phyloP scores from a whole-genome alignment of 78 protist genomes.

The Pigoraptor vietnamica region DNA sequence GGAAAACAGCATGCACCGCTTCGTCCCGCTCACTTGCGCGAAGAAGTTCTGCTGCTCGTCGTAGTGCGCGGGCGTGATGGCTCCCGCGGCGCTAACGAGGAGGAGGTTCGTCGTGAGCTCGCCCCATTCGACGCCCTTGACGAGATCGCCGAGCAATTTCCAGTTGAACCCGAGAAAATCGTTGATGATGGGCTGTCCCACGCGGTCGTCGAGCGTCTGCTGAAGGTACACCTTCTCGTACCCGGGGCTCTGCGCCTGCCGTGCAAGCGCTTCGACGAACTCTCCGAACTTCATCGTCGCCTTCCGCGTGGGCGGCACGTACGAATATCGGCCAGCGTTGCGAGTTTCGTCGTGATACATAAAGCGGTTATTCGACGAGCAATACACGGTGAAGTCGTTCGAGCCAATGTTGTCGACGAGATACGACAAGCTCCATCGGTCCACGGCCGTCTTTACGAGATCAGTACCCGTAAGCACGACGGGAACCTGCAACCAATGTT shows the following conservation, averaged over 20 bases:
- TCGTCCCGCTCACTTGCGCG: conserved; percentile 20
- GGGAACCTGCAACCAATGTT: background rate
- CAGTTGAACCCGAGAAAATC: background rate
- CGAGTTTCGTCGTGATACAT: background rate
- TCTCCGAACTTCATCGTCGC: background rate
- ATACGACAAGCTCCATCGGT: background rate
- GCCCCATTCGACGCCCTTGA: conserved; percentile 5
- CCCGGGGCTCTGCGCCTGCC: background rate
- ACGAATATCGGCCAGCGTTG: background rate
- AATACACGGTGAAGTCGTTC: background rate
- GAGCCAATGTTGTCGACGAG: background rate
- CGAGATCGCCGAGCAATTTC: background rate
- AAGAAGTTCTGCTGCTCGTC: conserved; percentile 33
- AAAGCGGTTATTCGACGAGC: background rate
- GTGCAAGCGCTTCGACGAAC: background rate
- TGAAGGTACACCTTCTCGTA: background rate
- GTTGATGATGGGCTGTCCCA: background rate
- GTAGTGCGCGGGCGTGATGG: conserved; percentile 18
- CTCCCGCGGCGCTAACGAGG: background rate
- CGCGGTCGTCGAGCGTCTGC: background rate
- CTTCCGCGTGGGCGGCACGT: background rate
- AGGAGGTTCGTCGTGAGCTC: background rate
- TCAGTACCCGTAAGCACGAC: background rate
- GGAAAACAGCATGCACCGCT: background rate
- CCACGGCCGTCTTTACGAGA: background rate